Conservation (phyloP, 176 grass and related monocot species). For the Microstegium vimineum region DNA sequence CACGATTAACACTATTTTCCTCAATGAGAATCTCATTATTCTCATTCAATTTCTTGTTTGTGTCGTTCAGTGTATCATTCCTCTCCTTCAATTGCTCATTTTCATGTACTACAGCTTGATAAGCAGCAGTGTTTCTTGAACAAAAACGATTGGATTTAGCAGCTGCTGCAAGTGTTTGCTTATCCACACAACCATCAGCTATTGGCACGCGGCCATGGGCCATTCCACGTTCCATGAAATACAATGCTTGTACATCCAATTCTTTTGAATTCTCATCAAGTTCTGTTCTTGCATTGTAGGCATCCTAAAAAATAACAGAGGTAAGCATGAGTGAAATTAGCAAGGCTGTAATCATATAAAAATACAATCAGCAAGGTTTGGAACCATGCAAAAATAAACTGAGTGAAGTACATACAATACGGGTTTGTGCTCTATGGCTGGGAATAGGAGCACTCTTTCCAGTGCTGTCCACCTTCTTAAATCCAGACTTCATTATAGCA, state of each 20-base stretch:
- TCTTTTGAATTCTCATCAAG: not conserved
- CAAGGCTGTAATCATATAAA: too few relatives aligned
- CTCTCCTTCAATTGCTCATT: not conserved
- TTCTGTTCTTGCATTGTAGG: not conserved
- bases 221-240: not conserved
- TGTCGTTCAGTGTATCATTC: not conserved
- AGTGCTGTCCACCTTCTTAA: not conserved
- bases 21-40: not conserved
- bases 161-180: not conserved
- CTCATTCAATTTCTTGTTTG: not conserved
- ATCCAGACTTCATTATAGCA: not conserved
- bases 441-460: not conserved
- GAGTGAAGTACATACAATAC: not conserved
- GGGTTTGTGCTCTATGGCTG: not conserved
- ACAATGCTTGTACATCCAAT: not conserved
- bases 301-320: not conserved
- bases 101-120: not conserved
- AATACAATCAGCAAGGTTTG: too few relatives aligned
- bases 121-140: not conserved
- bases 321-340: not conserved
- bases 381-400: not conserved
- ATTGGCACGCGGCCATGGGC: not conserved
- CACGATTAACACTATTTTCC: not conserved
- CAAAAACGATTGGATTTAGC: not conserved
- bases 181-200: not conserved